Evolutionary conservation across 2,329 filamentous ascomycete species (phyloP).

Genomic region (Phyllosticta citriasiana): DNA sequence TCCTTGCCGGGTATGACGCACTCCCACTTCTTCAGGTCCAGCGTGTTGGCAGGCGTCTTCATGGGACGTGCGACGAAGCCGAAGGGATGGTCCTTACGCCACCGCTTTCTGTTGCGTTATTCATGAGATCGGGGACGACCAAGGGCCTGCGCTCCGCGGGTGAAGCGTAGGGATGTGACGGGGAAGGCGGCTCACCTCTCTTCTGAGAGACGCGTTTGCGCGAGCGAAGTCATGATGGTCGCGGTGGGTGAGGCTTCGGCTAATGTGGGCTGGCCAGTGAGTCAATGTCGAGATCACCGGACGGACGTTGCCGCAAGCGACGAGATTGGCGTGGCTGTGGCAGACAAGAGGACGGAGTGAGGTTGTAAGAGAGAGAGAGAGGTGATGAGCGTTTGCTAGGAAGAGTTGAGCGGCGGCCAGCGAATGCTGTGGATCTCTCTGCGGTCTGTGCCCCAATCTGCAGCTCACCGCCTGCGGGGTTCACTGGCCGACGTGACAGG

Average conservation of each 20-base stretch:
- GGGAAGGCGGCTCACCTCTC: constrained; percentile 22
- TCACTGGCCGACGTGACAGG: background rate
- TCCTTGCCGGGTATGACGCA: constrained; percentile 94
- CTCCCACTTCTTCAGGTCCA: constrained; percentile 94
- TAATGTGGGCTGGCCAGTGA: background rate
- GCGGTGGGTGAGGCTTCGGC: background rate
- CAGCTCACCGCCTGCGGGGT: background rate
- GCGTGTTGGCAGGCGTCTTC: constrained; percentile 65
- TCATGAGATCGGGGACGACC: constrained; percentile 15
- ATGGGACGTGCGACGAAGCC: constrained; percentile 90
- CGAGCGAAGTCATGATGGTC: constrained; percentile 61
- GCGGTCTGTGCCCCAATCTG: background rate
- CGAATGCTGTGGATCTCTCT: background rate
- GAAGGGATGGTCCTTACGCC: constrained; percentile 93
- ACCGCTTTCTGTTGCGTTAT: constrained; percentile 65
- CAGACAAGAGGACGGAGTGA: background rate
- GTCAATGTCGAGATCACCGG: background rate
- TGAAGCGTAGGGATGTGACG: background rate
- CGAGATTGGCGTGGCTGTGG: background rate
- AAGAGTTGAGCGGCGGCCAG: background rate
- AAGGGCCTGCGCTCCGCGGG: background rate
- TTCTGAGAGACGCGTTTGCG: constrained; percentile 67
- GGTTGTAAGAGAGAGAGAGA: background rate
- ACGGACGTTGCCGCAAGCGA: background rate
- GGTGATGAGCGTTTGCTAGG: background rate